These are phyloP conservation scores for Chlorella ohadii DNA, from an alignment of 139 green algal species.

Conservation along the genomic window DNA sequence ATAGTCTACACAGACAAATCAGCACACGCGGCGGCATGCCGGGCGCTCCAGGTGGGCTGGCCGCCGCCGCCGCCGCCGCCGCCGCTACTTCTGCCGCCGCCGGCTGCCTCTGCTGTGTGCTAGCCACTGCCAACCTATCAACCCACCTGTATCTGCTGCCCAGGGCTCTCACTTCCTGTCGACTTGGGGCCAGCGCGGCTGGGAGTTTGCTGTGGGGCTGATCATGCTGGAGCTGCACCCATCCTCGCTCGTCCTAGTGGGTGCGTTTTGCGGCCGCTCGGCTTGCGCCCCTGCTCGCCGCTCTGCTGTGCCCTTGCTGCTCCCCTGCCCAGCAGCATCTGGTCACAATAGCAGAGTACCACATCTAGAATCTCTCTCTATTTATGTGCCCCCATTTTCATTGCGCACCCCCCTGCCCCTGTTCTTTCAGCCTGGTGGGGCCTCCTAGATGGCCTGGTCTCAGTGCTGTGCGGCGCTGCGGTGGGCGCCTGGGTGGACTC, in stretches of 20 bases:
- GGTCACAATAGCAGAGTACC: too few relatives aligned
- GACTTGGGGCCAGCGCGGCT: conserved; percentile 63
- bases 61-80: neutral
- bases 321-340: too few relatives aligned
- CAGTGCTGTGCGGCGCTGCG: conserved; percentile 36
- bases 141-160: neutral
- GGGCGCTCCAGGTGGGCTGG: conserved; percentile 2
- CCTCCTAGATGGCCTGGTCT: conserved; percentile 58
- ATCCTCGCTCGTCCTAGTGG: conserved; percentile 59
- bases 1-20: neutral
- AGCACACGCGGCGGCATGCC: neutral
- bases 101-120: too few relatives aligned
- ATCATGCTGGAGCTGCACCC: conserved; percentile 71
- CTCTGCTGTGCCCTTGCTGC: too few relatives aligned
- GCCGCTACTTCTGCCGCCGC: too few relatives aligned
- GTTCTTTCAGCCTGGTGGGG: conserved; percentile 51
- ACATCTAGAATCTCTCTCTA: too few relatives aligned
- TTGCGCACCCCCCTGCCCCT: too few relatives aligned
- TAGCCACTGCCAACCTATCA: too few relatives aligned
- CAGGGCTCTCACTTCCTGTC: conserved; percentile 55
- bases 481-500: conserved; percentile 63
- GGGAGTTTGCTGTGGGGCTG: conserved; percentile 72
- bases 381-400: too few relatives aligned
- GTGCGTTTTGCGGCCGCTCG: too few relatives aligned
- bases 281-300: too few relatives aligned